Conservation (phyloP, 768 basidiomycete species). For the Phanerochaete sordida region DNA sequence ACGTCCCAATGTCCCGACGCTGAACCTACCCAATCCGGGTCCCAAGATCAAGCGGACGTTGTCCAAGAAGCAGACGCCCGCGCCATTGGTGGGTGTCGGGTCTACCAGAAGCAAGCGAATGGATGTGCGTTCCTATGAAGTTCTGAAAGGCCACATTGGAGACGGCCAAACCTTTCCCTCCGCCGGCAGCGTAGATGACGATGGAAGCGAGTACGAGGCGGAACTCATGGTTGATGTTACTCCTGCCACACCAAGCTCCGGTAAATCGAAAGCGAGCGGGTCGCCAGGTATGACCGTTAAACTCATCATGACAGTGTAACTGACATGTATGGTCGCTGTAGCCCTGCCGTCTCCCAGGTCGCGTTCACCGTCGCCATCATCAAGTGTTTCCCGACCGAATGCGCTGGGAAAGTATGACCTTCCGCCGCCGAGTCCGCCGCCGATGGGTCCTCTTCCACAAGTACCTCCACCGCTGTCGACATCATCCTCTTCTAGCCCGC, state of each 20-base stretch:
- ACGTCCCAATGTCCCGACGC: not conserved
- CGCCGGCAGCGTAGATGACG: not conserved
- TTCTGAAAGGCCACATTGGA: not conserved
- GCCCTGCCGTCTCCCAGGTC: not conserved
- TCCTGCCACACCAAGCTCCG: not conserved
- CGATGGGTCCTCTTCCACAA: constrained; percentile 20
- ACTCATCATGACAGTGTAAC: not conserved
- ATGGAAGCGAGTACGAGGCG: not conserved
- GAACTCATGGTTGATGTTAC: not conserved
- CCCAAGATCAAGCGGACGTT: not conserved
- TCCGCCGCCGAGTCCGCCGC: constrained; percentile 24
- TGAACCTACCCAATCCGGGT: not conserved
- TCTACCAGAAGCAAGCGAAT: not conserved
- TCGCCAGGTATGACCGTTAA: not conserved
- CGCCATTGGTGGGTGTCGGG: not conserved
- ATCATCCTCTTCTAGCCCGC: not conserved
- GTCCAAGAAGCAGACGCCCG: not conserved
- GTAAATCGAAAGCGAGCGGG: not conserved
- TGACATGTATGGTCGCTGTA: not conserved
- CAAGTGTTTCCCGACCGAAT: not conserved
- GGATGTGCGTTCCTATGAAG: not conserved
- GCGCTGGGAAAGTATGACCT: constrained; percentile 11
- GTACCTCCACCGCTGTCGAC: constrained; percentile 6
- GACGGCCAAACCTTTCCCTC: not conserved
- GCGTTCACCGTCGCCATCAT: not conserved